These are phyloP conservation scores for Boletellus ananas DNA, from an alignment of 768 basidiomycete species.

Conservation along the genomic window DNA sequence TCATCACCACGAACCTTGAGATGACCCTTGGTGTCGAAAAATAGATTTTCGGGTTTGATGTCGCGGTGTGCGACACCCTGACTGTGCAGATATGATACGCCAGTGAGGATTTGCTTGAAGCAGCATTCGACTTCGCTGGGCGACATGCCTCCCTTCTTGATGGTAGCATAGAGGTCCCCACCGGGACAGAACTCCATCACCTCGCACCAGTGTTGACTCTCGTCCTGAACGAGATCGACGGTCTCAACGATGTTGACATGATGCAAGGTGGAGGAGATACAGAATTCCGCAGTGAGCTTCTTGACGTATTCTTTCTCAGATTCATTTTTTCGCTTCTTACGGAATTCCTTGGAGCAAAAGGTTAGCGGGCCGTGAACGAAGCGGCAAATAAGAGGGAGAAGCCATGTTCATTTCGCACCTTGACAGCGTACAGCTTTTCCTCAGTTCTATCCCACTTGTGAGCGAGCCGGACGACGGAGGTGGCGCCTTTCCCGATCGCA, in stretches of 20 bases:
- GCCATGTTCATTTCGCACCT: conserved; percentile 54
- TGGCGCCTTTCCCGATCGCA: conserved; percentile 98
- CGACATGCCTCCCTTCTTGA: conserved; percentile 94
- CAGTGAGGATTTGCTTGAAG: conserved; percentile 92
- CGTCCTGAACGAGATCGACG: conserved; percentile 98
- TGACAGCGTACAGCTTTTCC: conserved; percentile 97
- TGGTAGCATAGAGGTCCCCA: conserved; percentile 96
- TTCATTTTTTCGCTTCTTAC: conserved; percentile 96
- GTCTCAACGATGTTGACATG: conserved; percentile 97
- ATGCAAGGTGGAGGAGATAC: conserved; percentile 93
- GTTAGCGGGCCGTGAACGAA: not conserved
- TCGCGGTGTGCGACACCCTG: conserved; percentile 98
- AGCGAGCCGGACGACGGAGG: conserved; percentile 90
- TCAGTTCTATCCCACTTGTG: conserved; percentile 98
- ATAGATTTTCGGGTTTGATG: conserved; percentile 96
- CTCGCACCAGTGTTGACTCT: conserved; percentile 95
- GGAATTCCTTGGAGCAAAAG: conserved; percentile 76
- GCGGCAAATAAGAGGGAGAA: too few species aligned
- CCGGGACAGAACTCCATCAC: conserved; percentile 99
- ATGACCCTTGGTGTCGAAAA: conserved; percentile 89
- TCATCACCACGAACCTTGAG: conserved; percentile 67
- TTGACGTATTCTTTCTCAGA: conserved; percentile 99
- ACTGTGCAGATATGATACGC: conserved; percentile 87
- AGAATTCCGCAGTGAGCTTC: conserved; percentile 99
- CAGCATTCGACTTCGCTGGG: conserved; percentile 93